phyloP scores from a whole-genome alignment of 2,329 filamentous ascomycete genomes.

The Talaromyces rugulosus region DNA sequence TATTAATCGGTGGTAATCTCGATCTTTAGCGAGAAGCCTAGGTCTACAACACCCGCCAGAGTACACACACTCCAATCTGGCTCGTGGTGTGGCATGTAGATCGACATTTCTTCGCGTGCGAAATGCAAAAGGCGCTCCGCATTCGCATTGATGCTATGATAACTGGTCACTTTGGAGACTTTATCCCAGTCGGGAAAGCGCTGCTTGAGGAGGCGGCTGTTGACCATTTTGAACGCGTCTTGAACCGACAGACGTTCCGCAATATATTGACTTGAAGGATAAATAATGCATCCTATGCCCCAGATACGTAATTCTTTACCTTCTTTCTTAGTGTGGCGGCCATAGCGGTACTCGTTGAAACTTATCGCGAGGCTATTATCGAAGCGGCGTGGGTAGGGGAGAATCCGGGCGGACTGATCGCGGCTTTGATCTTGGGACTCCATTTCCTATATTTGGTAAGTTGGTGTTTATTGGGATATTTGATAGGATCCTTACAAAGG shows the following conservation, averaged over 20 bases:
- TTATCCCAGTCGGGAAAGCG: neutral
- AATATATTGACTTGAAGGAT: neutral
- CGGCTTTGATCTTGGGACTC: neutral
- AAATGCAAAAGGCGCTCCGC: neutral
- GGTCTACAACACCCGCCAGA: rapidly evolving
- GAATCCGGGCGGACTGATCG: too few species aligned
- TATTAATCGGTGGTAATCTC: too few species aligned
- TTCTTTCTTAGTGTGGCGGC: too few species aligned
- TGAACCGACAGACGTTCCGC: neutral
- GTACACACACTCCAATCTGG: neutral
- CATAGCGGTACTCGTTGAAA: too few species aligned
- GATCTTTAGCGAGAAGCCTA: neutral
- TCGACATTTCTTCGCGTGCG: too few species aligned
- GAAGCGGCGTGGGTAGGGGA: neutral
- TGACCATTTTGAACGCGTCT: neutral
- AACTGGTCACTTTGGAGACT: neutral
- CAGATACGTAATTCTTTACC: neutral
- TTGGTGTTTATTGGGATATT: too few species aligned
- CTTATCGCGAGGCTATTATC: neutral
- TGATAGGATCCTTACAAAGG: neutral
- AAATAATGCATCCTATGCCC: neutral
- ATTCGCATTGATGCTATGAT: neutral
- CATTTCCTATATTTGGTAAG: too few species aligned
- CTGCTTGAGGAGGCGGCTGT: neutral
- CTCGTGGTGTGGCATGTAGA: neutral